Base-by-base conservation (phyloP, 2,329 filamentous ascomycete species). In the Nigrospora sphaerica region DNA sequence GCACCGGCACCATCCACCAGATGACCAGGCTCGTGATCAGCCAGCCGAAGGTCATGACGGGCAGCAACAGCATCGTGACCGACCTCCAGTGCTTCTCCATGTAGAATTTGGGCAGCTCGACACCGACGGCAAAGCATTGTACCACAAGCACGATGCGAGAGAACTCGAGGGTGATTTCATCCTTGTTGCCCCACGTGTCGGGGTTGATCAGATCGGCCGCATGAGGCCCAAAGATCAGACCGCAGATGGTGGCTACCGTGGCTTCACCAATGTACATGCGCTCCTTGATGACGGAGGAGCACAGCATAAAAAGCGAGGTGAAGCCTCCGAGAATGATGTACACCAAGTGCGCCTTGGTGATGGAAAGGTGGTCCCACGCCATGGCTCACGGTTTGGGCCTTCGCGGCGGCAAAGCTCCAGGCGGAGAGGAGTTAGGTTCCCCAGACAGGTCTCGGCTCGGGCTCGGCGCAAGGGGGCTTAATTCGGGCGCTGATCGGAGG, bases 81-180 rank as follows among this genome's bases (percentile, higher is more conserved):
- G 92, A 97, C 60, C 80, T 86, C 93, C 93, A 98, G 68, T 98
- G 93, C 58, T 83, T 85, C 63, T 97, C 93, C 93, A 98, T 98
- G 72, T 98, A 98, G 53, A 85, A 86, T 64, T 88, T 88, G 31
- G 89, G 89, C 75, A 95, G 72, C 70, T 95, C 88, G 70, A 95
- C 88, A 44, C 89, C 89, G 44, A 95, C 83, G 61, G 89, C 88
- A 64, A 95, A 95, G 70, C 89, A 95, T 72, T 95, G 90, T 32
- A 95, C 88, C 52, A 95, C 89, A 38, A 95, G 78, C 52, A 95
- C 88, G 57, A 95, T 86, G 54, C 90, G 84, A 39, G 89, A 90
- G 71, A 93, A 91, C 62, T 95, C 89, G 52, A 95, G 78, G 12
- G 89, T 95, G 62, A 93, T 82, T 53, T 91, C 85, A 68, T 95